These are phyloP conservation scores for Rhizopus microsporus DNA, from an alignment of 371 early-diverging fungal species.

Conservation along the genomic window DNA sequence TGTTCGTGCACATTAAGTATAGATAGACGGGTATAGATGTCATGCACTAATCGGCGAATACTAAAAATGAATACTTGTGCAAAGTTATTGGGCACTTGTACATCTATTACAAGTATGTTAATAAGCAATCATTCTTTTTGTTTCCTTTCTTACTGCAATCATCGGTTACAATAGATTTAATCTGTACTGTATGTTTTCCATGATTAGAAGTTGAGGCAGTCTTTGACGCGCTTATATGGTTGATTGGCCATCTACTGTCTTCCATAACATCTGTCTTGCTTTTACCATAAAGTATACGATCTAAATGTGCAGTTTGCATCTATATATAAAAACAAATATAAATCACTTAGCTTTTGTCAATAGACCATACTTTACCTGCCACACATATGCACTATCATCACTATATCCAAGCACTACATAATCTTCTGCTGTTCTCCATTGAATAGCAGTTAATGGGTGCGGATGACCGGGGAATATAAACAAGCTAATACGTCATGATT, in stretches of 20 bases:
- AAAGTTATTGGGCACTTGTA: constrained; percentile 25
- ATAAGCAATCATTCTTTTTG: neutral
- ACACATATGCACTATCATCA: constrained; percentile 69
- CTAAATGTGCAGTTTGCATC: constrained; percentile 78
- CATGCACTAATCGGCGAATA: constrained; percentile 45
- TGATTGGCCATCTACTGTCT: constrained; percentile 58
- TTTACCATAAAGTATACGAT: constrained; percentile 64
- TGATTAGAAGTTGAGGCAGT: constrained; percentile 3
- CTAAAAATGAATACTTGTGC: constrained; percentile 45
- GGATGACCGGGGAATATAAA: constrained; percentile 65
- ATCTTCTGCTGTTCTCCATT: constrained; percentile 74
- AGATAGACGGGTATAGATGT: constrained; percentile 27
- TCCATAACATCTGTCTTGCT: constrained; percentile 56
- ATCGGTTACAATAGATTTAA: constrained; percentile 29
- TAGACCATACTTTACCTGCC: constrained; percentile 61
- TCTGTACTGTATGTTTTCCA: constrained; percentile 29
- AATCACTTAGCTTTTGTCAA: neutral
- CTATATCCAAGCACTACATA: constrained; percentile 65
- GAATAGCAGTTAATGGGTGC: constrained; percentile 55
- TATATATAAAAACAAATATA: constrained; percentile 19
- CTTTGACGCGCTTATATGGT: constrained; percentile 29
- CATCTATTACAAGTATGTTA: constrained; percentile 5
- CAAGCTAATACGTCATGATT: constrained; percentile 34
- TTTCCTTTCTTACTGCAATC: constrained; percentile 23
- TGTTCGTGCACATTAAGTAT: constrained; percentile 1